Conservation (phyloP, 371 early-diverging fungal genomes). For the Saksenaea oblongispora region DNA sequence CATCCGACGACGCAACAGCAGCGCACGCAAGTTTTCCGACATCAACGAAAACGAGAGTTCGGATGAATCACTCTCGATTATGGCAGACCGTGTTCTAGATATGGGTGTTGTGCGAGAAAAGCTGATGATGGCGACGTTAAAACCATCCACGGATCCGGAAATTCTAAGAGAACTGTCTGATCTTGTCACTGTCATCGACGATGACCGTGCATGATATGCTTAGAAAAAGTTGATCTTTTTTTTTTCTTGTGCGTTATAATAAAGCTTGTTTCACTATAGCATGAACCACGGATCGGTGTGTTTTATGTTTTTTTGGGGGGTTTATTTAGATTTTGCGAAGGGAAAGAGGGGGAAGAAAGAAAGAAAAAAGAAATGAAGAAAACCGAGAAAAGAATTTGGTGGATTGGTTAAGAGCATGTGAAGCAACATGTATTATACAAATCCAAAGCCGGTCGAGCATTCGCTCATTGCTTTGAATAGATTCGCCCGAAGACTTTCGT, state of each 20-base stretch:
- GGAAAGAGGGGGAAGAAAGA: conserved; percentile 6
- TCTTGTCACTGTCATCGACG: conserved; percentile 43
- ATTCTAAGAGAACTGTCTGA: conserved; percentile 44
- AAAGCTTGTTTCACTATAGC: neutral
- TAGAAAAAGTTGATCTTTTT: neutral
- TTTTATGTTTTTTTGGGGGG: neutral
- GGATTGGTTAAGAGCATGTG: neutral
- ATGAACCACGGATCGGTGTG: neutral
- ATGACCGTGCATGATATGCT: conserved; percentile 17
- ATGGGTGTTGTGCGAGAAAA: conserved; percentile 40
- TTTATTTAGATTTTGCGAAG: neutral
- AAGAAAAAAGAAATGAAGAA: neutral
- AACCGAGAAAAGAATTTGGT: neutral
- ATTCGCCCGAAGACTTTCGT: conserved; percentile 88
- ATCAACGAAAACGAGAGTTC: conserved; percentile 17
- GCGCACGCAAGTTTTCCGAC: neutral
- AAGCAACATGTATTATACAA: conserved; percentile 59
- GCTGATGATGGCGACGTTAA: conserved; percentile 45
- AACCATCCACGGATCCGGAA: conserved; percentile 44
- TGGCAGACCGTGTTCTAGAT: conserved; percentile 40
- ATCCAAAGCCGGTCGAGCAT: conserved; percentile 95
- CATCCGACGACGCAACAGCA: conserved; percentile 24
- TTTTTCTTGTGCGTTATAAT: neutral
- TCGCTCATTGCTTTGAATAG: conserved; percentile 92
- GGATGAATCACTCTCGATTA: conserved; percentile 15